phyloP scores from a whole-genome alignment of 805 yeast genomes.

The Candida nitratophila region DNA sequence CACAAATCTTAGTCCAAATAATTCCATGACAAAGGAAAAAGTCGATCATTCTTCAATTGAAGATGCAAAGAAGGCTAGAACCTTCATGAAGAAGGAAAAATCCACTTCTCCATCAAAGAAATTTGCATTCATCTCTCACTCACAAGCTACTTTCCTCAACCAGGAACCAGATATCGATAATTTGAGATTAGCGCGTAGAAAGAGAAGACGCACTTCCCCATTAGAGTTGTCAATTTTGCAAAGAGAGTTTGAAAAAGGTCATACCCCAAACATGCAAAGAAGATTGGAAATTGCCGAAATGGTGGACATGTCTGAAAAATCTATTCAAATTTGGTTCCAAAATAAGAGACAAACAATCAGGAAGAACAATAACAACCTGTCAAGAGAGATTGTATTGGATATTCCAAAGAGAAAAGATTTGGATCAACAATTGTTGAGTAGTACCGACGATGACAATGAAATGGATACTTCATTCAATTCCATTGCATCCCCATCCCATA shows the following conservation, averaged over 20 bases:
- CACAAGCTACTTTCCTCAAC: slow-evolving; percentile 79
- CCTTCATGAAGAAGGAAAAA: background rate
- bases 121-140: slow-evolving; percentile 89
- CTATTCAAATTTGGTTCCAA: slow-evolving; percentile 98
- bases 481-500: slow-evolving; percentile 6
- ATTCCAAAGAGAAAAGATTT: slow-evolving; percentile 18
- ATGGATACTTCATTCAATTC: slow-evolving; percentile 1
- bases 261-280: slow-evolving; percentile 73
- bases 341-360: slow-evolving; percentile 83
- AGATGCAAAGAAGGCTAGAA: background rate
- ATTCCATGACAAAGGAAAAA: background rate
- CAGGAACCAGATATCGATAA: slow-evolving; percentile 83
- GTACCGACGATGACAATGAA: background rate
- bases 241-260: slow-evolving; percentile 65
- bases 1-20: background rate
- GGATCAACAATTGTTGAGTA: slow-evolving; percentile 15
- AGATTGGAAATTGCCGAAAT: slow-evolving; percentile 72
- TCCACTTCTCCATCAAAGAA: slow-evolving; percentile 19
- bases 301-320: slow-evolving; percentile 94
- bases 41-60: background rate
- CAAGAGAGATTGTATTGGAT: slow-evolving; percentile 25
- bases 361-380: slow-evolving; percentile 26
- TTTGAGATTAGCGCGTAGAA: slow-evolving; percentile 88
- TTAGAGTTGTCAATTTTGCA: slow-evolving; percentile 77
- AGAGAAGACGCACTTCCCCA: slow-evolving; percentile 92